Base-by-base conservation (phyloP, 345 rosid genomes). In the Cardamine occulta region DNA sequence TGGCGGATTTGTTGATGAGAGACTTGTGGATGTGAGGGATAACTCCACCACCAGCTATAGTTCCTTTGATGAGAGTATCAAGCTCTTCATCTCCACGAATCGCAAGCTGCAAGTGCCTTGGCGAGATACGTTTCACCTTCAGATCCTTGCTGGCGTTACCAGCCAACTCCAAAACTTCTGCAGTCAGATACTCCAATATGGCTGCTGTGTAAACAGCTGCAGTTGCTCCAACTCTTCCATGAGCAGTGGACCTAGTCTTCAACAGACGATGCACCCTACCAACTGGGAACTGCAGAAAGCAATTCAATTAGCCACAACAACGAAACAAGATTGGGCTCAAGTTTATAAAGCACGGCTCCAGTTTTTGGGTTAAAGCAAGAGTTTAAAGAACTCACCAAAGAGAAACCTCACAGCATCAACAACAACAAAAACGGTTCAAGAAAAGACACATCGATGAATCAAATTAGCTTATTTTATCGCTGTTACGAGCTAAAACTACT, bases 141-240 rank as follows among this genome's bases (percentile, higher is more conserved):
- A 88, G 80, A 74, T 88, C 90, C 79, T 88, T 88, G 81, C 93
- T 88, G 0, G 93, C 93, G 10, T 88, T 88, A 23, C 93, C 90
- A 15, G 91, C 91, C 78, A 87, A 71, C 77, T 85, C 93, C 73
- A 88, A 72, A 7, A 88, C 93, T 66, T 85, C 91, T 3, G 93
- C 93, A 24, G 88, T 87, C 69, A 88, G 80, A 51, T 88, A 88
- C 72, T 88, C 93, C 72, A 87, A 58, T 62, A 87, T 84, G 0
- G 93, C 93, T 2, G 90, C 88, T 3, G 93, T 78, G 32, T 86
- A 88, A n/a, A 88, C 93, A 42, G 93, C 93, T 54, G 93, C 93
- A 1, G 88, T 88, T 7, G 93, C 93, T 55, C 93, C 91, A 34
- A 88, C 93, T 24, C 93, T 81, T 76, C 93, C 91, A 57, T 87